Evolutionary conservation across 73 alveolate genomes (phyloP), one percentile per base, ranked within the genome.

Genomic region (Effrenium voratum): DNA sequence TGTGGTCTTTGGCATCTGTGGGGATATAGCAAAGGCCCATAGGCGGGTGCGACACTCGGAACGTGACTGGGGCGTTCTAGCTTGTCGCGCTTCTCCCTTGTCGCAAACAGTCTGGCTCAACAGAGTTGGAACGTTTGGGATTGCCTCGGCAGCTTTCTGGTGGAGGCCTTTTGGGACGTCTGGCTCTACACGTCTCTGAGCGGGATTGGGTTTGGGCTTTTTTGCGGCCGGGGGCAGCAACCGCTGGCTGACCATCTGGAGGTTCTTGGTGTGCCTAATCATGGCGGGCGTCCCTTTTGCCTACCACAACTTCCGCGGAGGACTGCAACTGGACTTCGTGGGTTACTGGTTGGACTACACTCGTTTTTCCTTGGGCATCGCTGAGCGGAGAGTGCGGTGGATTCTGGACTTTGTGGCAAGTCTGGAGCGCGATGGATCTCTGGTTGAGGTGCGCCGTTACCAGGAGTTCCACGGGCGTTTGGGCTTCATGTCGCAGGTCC

Each of bases 281-380:
- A 8, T 55, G 81, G 44, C 32, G 49, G 94, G 94, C 28, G 41
- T 60, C 26, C 94, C 94, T 13, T 85, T 85, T 30, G 52, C 94
- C 2, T 55, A 16, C 30, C n/a, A 55, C 41, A 83, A 83, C 2
- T 55, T 55, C 36, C n/a, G 59, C 13, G 79, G 93, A 3, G 93
- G 93, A 5, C 46, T 83, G 16, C 52, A 83, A 41, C 59, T 83
- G 24, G 79, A 83, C 24, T 83, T 44, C 41, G 77, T 83, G 6
- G 93, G 93, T 5, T 83, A 45, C 57, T 34, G 77, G 93, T 2
- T 83, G 3, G 77, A 83, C 40, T 34, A 52, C n/a, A 15, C 41
- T 3, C 47, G 55, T 4, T 32, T 5, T 83, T 49, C 59, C n/a
- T n/a, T n/a, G n/a, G n/a, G n/a, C n/a, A n/a, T n/a, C n/a, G n/a